These are phyloP conservation scores for Steccherinum ochraceum DNA, from an alignment of 768 basidiomycete species.

Conservation along the genomic window DNA sequence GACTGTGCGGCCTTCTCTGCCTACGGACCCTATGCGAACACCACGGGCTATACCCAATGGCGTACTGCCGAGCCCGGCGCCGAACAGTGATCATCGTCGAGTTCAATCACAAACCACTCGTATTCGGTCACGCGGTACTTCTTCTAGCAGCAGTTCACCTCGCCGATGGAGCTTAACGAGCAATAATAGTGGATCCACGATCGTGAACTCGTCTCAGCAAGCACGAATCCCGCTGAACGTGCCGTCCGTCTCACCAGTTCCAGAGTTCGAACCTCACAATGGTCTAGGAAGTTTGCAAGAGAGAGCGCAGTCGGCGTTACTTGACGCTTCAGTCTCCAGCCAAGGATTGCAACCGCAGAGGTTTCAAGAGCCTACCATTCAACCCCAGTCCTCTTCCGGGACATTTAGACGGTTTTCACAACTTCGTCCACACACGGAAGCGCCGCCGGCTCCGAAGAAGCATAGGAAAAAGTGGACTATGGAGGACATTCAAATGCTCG, in stretches of 20 bases:
- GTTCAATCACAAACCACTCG: neutral
- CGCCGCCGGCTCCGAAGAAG: slow-evolving; percentile 45
- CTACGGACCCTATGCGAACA: neutral
- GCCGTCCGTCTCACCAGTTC: neutral
- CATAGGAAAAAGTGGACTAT: slow-evolving; percentile 78
- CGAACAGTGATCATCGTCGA: neutral
- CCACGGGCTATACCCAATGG: neutral
- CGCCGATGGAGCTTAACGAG: neutral
- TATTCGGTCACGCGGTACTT: neutral
- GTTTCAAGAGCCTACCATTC: neutral
- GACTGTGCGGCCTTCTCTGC: neutral
- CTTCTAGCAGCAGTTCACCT: neutral
- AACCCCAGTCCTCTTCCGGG: too few relatives aligned
- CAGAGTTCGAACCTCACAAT: neutral
- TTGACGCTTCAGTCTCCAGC: neutral
- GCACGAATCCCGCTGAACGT: neutral
- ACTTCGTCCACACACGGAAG: neutral
- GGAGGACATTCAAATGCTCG: slow-evolving; percentile 86
- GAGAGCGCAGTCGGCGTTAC: neutral
- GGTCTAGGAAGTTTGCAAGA: neutral
- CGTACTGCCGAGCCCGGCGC: too few relatives aligned
- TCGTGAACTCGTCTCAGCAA: neutral
- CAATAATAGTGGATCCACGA: too few relatives aligned
- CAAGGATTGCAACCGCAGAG: too few relatives aligned
- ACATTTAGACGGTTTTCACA: neutral